These are phyloP conservation scores for Malassezia caprae DNA, from an alignment of 1,284 basidiomycete species.

Conservation along the genomic window DNA sequence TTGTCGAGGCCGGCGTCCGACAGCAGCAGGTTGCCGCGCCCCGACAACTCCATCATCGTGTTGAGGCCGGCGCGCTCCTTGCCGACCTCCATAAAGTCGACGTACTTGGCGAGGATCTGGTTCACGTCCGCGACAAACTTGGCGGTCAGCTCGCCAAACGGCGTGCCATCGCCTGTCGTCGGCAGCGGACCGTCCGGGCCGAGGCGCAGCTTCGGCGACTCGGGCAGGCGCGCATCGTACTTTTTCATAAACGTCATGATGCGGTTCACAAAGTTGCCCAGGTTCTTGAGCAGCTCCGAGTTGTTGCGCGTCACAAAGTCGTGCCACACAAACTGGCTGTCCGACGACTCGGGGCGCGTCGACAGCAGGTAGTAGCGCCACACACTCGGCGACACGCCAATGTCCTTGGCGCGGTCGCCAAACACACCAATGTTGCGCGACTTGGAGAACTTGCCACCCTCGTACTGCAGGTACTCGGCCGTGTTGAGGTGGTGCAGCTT, in stretches of 20 bases:
- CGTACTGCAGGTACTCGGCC: constrained; percentile 96
- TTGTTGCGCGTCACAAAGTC: constrained; percentile 93
- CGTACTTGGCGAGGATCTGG: constrained; percentile 66
- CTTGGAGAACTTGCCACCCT: constrained; percentile 98
- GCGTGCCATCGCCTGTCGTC: constrained; percentile 17
- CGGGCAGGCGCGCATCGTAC: constrained; percentile 64
- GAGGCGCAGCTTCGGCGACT: constrained; percentile 27
- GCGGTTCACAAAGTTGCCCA: constrained; percentile 97
- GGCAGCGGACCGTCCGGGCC: constrained; percentile 25
- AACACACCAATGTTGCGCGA: constrained; percentile 94
- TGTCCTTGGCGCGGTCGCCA: constrained; percentile 84
- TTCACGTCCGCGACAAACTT: constrained; percentile 72
- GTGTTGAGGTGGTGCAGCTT: constrained; percentile 87
- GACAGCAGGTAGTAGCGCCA: constrained; percentile 96
- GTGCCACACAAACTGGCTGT: constrained; percentile 93
- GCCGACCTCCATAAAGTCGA: constrained; percentile 77
- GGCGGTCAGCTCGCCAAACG: constrained; percentile 21
- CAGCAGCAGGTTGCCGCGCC: constrained; percentile 85
- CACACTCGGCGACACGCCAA: constrained; percentile 80
- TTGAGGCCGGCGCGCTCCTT: constrained; percentile 80
- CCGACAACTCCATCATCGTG: constrained; percentile 78
- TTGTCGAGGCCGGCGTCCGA: constrained; percentile 87
- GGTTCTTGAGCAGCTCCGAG: constrained; percentile 85
- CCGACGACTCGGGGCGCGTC: constrained; percentile 82
- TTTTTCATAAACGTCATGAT: constrained; percentile 85